Conservation (phyloP, 306 rosid genomes). For the Medicago ruthenica region DNA sequence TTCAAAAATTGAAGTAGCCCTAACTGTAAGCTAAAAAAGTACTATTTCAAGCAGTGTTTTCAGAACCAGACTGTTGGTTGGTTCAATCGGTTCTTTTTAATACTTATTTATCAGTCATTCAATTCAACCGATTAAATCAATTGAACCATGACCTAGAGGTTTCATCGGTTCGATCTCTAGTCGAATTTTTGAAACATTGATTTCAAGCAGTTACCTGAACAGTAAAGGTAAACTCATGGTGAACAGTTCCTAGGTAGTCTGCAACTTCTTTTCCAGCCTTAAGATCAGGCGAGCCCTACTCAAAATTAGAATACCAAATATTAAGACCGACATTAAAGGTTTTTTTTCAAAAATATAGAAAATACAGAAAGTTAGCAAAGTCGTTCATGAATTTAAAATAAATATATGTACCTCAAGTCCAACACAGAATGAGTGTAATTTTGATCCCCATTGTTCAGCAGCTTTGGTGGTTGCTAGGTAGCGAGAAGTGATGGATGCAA, state of each 20-base stretch:
- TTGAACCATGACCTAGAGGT: background rate
- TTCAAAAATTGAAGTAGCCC: background rate
- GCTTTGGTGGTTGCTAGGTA: slow-evolving; percentile 82
- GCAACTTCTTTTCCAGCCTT: slow-evolving; percentile 98
- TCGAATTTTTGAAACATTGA: background rate
- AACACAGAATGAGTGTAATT: slow-evolving; percentile 92
- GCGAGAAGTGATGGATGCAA: slow-evolving; percentile 93
- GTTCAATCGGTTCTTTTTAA: background rate
- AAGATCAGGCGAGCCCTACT: slow-evolving; percentile 96
- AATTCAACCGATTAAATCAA: background rate
- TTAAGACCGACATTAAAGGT: slow-evolving; percentile 11
- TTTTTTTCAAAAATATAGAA: background rate
- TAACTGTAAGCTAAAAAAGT: background rate
- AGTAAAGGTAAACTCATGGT: slow-evolving; percentile 86
- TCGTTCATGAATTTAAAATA: slow-evolving; percentile 3
- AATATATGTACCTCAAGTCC: slow-evolving; percentile 69
- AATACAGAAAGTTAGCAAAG: background rate
- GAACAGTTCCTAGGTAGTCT: slow-evolving; percentile 85
- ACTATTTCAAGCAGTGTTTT: background rate
- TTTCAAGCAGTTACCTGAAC: slow-evolving; percentile 62
- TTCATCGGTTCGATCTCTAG: background rate
- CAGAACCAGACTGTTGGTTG: background rate
- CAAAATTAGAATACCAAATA: slow-evolving; percentile 13
- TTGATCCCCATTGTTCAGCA: slow-evolving; percentile 92
- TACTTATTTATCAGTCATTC: background rate